Percentiles rank a stretch among this genome's conserved stretches.
These are phyloP conservation scores for Tagetes patula DNA, from an alignment of 129 eudicot species.

Conservation along the genomic window DNA sequence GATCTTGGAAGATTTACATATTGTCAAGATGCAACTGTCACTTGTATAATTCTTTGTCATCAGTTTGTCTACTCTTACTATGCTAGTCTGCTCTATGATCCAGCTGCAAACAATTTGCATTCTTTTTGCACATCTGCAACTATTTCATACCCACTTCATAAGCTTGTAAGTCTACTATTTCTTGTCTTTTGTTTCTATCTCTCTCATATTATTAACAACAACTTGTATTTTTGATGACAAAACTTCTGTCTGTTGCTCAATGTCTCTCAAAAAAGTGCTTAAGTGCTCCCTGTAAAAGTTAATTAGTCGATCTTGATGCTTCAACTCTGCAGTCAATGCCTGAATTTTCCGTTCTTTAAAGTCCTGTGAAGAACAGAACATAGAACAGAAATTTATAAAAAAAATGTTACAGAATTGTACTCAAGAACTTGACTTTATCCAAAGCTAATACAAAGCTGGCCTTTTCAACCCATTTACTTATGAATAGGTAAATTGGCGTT, in stretches of 20 bases:
- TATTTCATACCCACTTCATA: conserved; percentile 14
- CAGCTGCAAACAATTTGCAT: not conserved
- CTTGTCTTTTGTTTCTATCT: conserved; percentile 42
- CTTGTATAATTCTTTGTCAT: not conserved
- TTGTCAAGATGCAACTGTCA: not conserved
- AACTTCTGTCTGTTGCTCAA: conserved; percentile 46
- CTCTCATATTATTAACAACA: conserved; percentile 46
- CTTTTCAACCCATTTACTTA: not conserved
- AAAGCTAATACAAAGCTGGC: not conserved
- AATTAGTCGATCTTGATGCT: conserved; percentile 54
- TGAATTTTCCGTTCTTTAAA: conserved; percentile 53
- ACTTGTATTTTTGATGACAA: conserved; percentile 49
- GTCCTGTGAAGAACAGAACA: conserved; percentile 35
- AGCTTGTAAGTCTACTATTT: conserved; percentile 11
- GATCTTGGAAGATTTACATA: not conserved
- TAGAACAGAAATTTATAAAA: not conserved
- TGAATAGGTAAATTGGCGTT: not conserved
- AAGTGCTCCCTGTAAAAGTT: conserved; percentile 47
- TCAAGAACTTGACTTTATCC: conserved; percentile 5
- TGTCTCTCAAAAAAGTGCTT: conserved; percentile 34
- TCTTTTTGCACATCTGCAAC: conserved; percentile 1
- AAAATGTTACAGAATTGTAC: not conserved
- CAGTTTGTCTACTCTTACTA: not conserved
- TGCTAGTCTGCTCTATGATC: conserved; percentile 1
- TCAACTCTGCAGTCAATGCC: conserved; percentile 51